Conservation (phyloP, 768 basidiomycete genomes). For the Tylopilus cervinicoccineus region DNA sequence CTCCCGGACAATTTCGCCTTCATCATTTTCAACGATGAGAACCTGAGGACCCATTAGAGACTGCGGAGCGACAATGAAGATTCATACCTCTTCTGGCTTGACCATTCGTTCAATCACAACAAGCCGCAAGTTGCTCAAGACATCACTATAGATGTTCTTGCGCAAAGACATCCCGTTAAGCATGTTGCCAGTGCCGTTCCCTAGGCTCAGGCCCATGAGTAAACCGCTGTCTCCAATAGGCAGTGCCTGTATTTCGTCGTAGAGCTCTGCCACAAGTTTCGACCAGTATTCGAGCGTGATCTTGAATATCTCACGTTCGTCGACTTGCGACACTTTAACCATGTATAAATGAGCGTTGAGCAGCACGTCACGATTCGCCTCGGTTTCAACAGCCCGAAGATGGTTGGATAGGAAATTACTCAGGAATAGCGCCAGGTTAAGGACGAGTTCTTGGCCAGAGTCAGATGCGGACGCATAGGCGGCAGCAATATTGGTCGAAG, state of each 20-base stretch:
- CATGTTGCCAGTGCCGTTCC: slow-evolving; percentile 59
- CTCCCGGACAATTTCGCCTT: slow-evolving; percentile 98
- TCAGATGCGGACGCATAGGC: slow-evolving; percentile 90
- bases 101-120: slow-evolving; percentile 99
- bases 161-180: slow-evolving; percentile 75
- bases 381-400: slow-evolving; percentile 90
- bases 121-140: slow-evolving; percentile 87
- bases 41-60: slow-evolving; percentile 50
- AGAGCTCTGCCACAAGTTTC: slow-evolving; percentile 92
- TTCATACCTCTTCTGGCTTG: slow-evolving; percentile 92
- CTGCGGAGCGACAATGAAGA: background rate
- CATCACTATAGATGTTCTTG: slow-evolving; percentile 94
- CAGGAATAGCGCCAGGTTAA: slow-evolving; percentile 96
- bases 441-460: slow-evolving; percentile 92
- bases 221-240: slow-evolving; percentile 84
- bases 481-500: slow-evolving; percentile 88
- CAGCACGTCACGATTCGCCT: slow-evolving; percentile 84
- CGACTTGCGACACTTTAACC: slow-evolving; percentile 97
- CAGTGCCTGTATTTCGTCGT: slow-evolving; percentile 92
- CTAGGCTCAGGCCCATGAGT: slow-evolving; percentile 86
- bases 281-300: slow-evolving; percentile 98
- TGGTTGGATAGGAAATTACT: slow-evolving; percentile 94
- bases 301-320: slow-evolving; percentile 99
- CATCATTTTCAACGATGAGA: slow-evolving; percentile 97
- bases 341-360: slow-evolving; percentile 97